A percentile compares a stretch with the other conserved stretches of the same genome.
These are phyloP conservation scores for Talaromyces sp. DNA, from an alignment of 2,329 filamentous ascomycete species.

Conservation along the genomic window DNA sequence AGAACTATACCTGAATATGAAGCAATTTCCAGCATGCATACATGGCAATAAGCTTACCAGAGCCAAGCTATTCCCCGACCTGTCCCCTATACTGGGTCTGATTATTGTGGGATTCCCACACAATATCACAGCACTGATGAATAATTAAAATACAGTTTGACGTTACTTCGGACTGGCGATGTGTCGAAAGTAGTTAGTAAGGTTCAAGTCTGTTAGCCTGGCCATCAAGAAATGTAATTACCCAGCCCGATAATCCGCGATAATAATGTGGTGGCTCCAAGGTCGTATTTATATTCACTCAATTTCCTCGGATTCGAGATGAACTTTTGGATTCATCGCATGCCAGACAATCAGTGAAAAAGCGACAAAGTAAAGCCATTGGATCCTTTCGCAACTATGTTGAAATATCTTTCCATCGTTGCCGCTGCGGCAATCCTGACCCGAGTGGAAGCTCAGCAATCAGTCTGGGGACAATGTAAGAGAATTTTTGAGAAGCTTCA, in stretches of 20 bases:
- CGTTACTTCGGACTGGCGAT: neutral
- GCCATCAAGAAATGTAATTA: neutral
- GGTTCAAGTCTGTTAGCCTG: neutral
- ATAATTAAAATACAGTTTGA: neutral
- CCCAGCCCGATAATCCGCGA: slow-evolving; percentile 14
- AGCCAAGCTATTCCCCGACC: neutral
- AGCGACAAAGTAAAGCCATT: neutral
- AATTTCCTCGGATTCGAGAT: neutral
- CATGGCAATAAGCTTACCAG: neutral
- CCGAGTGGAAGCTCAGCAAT: slow-evolving; percentile 13
- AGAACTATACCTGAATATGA: neutral
- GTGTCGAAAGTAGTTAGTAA: neutral
- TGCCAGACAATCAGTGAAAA: neutral
- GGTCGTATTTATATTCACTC: neutral
- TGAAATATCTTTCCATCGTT: slow-evolving; percentile 5
- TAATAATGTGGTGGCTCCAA: neutral
- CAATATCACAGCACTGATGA: neutral
- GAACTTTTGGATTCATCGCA: neutral
- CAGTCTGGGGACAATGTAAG: slow-evolving; percentile 13
- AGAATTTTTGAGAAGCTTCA: neutral
- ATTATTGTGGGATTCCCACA: neutral
- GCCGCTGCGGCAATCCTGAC: neutral
- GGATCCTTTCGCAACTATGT: neutral
- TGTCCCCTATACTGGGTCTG: neutral
- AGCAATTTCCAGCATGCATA: neutral